Evolutionary conservation across 345 rosid genomes (phyloP).

Genomic region (Hibiscus trionum): DNA sequence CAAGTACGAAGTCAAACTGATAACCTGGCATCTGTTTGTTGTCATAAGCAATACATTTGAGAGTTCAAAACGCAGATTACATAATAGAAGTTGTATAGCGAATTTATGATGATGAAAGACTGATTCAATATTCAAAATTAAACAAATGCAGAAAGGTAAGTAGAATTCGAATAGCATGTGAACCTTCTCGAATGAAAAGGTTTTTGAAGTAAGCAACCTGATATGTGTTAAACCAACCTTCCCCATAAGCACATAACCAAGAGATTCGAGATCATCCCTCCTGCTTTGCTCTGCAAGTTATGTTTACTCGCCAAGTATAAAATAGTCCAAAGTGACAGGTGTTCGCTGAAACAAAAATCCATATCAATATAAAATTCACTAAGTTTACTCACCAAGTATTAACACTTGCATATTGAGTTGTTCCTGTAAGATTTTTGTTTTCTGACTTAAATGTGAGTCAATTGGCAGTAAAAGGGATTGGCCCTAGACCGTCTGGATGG

Average conservation of each 20-base stretch:
- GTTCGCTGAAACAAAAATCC: neutral
- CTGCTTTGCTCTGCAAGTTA: too few relatives aligned
- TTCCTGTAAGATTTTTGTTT: constrained; percentile 73
- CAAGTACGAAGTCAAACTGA: too few relatives aligned
- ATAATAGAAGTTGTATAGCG: too few relatives aligned
- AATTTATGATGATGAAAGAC: too few relatives aligned
- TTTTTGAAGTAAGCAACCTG: neutral
- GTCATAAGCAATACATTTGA: too few relatives aligned
- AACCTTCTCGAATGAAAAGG: neutral
- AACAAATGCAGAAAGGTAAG: too few relatives aligned
- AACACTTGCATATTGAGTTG: constrained; percentile 51
- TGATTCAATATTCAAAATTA: too few relatives aligned
- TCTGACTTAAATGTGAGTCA: constrained; percentile 25
- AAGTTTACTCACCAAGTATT: constrained; percentile 66
- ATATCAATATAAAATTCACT: neutral
- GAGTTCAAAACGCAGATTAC: too few relatives aligned
- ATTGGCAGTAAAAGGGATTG: constrained; percentile 20
- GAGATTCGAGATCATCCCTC: too few relatives aligned
- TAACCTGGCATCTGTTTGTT: too few relatives aligned
- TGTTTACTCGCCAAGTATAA: neutral
- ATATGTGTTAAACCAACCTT: constrained; percentile 41
- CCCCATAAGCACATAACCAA: constrained; percentile 41
- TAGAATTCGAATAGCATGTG: too few relatives aligned
- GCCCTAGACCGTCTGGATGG: constrained; percentile 57
- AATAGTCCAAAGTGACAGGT: neutral